Conservation (phyloP, 257 asterid genomes). For the Coffea canephora region DNA sequence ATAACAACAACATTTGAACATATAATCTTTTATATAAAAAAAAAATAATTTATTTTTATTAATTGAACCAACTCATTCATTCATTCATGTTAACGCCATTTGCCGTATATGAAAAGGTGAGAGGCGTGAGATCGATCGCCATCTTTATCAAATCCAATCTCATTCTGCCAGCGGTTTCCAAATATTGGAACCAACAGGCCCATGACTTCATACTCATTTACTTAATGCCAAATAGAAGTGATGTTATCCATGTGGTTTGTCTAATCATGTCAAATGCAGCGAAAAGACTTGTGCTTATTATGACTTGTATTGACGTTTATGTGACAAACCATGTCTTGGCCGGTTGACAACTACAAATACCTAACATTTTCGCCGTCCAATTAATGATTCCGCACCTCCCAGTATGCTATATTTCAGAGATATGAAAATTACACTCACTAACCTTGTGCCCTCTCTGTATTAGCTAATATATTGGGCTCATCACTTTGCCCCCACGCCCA, state of each 20-base stretch:
- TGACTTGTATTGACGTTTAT: not conserved
- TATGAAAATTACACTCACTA: not conserved
- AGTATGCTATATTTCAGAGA: not conserved
- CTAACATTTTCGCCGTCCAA: not conserved
- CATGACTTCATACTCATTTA: not conserved
- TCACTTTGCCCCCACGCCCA: not conserved
- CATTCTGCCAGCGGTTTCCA: not conserved
- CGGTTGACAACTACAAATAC: conserved; percentile 7
- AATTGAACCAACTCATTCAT: no score
- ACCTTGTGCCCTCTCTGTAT: not conserved
- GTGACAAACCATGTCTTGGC: conserved; percentile 5
- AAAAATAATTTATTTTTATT: no score
- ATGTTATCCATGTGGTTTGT: conserved; percentile 17
- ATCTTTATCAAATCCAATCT: not conserved
- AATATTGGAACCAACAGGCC: conserved; percentile 1
- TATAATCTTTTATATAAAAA: no score
- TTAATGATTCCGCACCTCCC: conserved; percentile 10
- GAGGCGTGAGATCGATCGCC: not conserved
- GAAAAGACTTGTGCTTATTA: conserved; percentile 14
- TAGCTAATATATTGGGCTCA: not conserved
- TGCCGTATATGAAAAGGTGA: no score
- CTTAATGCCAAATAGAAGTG: conserved; percentile 2
- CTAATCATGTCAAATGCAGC: conserved; percentile 1
- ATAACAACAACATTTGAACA: no score
- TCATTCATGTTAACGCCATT: no score